Conservation (phyloP, 1,139 yeast genomes). For the Debaryomyces udenii region DNA sequence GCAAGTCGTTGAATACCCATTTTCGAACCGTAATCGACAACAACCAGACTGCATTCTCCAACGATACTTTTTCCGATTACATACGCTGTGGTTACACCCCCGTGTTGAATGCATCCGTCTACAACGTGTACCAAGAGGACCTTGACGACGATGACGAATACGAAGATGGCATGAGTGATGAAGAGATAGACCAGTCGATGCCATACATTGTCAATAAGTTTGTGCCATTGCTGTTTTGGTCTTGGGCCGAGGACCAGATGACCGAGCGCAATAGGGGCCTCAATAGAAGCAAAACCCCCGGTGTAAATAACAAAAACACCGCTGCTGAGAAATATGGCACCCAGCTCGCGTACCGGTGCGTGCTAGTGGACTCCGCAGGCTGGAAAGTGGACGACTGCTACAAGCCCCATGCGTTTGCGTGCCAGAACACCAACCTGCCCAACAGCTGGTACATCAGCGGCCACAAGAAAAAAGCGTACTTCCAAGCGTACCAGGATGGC, state of each 20-base stretch:
- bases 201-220: conserved; percentile 25
- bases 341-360: conserved; percentile 60
- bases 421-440: conserved; percentile 47
- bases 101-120: conserved; percentile 46
- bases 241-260: conserved; percentile 70
- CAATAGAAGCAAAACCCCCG: background rate
- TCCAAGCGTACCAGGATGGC: conserved; percentile 42
- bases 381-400: conserved; percentile 73
- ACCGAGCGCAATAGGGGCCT: conserved; percentile 5
- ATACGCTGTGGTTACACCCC: conserved; percentile 64
- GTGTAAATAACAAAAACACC: conserved; percentile 1
- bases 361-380: conserved; percentile 48
- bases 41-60: conserved; percentile 32
- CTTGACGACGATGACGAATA: conserved; percentile 13
- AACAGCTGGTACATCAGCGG: conserved; percentile 52
- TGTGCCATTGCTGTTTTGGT: conserved; percentile 55
- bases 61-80: conserved; percentile 32
- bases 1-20: conserved; percentile 23
- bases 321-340: conserved; percentile 2
- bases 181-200: conserved; percentile 10
- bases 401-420: conserved; percentile 52
- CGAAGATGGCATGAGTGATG: conserved; percentile 8
- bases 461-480: conserved; percentile 45
- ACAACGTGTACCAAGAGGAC: conserved; percentile 23
- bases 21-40: conserved; percentile 47